Base-by-base conservation (phyloP, 2,329 filamentous ascomycete species). In the Fusarium sp. region DNA sequence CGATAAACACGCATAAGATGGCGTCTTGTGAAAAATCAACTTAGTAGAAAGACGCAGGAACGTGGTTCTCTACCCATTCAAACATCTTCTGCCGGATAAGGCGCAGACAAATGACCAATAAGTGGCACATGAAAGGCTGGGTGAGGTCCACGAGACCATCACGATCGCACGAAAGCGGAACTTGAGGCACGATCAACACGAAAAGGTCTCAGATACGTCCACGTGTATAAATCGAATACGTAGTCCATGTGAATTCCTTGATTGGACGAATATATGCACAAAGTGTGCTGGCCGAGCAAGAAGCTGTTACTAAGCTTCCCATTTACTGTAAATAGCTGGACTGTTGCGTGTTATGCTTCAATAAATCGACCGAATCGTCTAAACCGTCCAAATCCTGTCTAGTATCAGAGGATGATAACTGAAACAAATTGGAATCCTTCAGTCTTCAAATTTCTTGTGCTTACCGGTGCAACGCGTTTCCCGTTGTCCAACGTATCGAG, bases 81-180 rank as follows among this genome's bases (percentile, higher is more conserved):
- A 52, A 14, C 43, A 17, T 22, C 41, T n/a, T 40, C 11, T 49
- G 22, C 23, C n/a, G 43, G 35, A 39, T 49, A 46, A 47, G 41
- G 41, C 19, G 35, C 23, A 19, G 32, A 43, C 66, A 47, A 67
- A 50, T 68, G 66, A 68, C 53, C 66, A 67, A 33, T 44, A 49
- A 49, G 49, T 51, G 66, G 66, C 66, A 68, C 66, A 68, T 69
- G 65, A 37, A 68, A 47, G 44, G 33, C 46, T 62, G 19, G 48
- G 6, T 41, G 41, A 62, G 55, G 60, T 46, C 50, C 65, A 68
- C 65, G 65, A 66, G 65, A 62, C 65, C 65, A 68, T 25, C 56
- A 51, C 50, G 49, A 65, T 53, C 48, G 56, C 33, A 66, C 62
- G 37, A 49, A 65, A 22, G 44, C 48, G 54, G 48, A 46, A 45